A percentile compares a stretch with the other conserved stretches of the same genome.
Conservation (phyloP, 805 yeast genomes). For the Wickerhamiella kurtzmanii region DNA sequence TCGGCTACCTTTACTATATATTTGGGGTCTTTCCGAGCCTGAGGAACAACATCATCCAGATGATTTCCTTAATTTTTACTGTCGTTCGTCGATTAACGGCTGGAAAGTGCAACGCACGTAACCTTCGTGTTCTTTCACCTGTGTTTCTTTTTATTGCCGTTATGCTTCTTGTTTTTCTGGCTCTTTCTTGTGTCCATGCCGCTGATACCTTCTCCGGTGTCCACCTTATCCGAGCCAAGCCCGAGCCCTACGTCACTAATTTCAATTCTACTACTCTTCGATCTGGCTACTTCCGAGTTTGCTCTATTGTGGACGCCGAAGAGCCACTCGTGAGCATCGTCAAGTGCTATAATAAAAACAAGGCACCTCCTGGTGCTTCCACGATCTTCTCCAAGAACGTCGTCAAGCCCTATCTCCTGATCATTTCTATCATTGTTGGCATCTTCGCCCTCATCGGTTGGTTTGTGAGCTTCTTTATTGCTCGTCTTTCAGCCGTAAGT, state of each 20-base stretch:
- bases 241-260: neutral
- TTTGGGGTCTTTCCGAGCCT: too few species aligned
- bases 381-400: constrained; percentile 8
- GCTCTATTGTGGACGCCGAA: constrained; percentile 2
- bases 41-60: too few species aligned
- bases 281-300: constrained; percentile 10
- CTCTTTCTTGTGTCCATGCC: constrained; percentile 7
- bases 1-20: neutral
- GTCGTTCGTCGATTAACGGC: neutral
- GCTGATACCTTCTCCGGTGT: constrained; percentile 6
- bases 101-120: neutral
- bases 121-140: neutral
- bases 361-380: constrained; percentile 5
- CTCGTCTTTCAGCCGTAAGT: neutral
- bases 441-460: neutral
- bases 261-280: neutral
- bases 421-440: constrained; percentile 4
- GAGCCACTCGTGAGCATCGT: neutral
- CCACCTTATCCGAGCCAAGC: constrained; percentile 5
- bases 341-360: constrained; percentile 1
- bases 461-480: neutral
- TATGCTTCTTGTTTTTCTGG: constrained; percentile 8
- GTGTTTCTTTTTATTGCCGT: constrained; percentile 6
- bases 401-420: constrained; percentile 14
- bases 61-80: neutral